phyloP scores from a whole-genome alignment of 2,329 filamentous ascomycete genomes.

The Helicocarpus griseus region DNA sequence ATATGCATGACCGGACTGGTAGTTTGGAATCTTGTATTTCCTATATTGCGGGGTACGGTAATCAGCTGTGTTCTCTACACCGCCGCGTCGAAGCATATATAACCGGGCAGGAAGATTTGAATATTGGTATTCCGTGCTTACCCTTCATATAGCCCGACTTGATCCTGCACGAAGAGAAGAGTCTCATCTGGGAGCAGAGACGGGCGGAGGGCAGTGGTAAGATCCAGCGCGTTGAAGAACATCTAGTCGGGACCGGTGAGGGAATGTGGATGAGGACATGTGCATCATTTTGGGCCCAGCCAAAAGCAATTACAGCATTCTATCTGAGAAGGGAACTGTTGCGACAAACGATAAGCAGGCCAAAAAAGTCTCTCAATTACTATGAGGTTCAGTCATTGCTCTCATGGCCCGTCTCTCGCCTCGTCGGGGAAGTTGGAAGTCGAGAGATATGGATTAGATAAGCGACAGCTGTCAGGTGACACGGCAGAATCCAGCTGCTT shows the following conservation, averaged over 20 bases:
- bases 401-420: neutral
- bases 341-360: neutral
- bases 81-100: neutral
- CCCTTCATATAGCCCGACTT: conserved; percentile 96
- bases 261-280: conserved; percentile 4
- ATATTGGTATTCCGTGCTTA: conserved; percentile 38
- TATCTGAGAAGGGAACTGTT: neutral
- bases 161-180: conserved; percentile 92
- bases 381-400: neutral
- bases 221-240: conserved; percentile 92
- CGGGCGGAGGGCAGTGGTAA: conserved; percentile 92
- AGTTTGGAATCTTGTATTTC: conserved; percentile 88
- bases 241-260: conserved; percentile 54
- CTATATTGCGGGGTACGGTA: conserved; percentile 37
- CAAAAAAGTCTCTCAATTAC: neutral
- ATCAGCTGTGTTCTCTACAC: neutral
- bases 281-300: conserved; percentile 10
- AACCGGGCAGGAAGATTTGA: neutral
- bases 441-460: neutral
- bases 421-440: neutral
- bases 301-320: neutral
- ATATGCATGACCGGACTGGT: conserved; percentile 94
- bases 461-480: neutral
- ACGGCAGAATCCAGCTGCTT: neutral
- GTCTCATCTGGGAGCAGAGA: conserved; percentile 88